Conservation (phyloP, 441 rosid genomes). For the Populus hybrid region DNA sequence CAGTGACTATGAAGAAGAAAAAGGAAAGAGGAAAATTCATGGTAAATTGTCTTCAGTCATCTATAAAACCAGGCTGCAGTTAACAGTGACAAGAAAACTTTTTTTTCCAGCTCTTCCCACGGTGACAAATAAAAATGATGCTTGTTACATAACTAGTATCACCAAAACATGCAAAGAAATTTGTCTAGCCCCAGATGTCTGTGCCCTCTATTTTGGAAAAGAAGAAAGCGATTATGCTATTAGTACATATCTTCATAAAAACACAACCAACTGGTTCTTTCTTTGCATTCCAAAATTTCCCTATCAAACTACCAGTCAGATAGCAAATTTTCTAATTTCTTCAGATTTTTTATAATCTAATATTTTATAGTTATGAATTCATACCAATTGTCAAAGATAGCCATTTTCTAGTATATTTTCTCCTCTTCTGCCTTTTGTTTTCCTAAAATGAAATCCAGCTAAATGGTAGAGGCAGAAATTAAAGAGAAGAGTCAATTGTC, state of each 20-base stretch:
- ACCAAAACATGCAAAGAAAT: not conserved
- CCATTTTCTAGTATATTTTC: not conserved
- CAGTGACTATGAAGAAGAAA: not conserved
- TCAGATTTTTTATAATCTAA: too few species aligned
- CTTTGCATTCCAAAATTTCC: not conserved
- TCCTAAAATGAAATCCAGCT: too few species aligned
- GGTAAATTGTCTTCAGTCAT: not conserved
- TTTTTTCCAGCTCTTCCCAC: not conserved
- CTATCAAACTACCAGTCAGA: too few species aligned
- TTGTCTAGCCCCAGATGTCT: not conserved
- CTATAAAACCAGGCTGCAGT: not conserved
- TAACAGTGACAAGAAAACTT: not conserved
- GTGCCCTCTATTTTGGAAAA: not conserved
- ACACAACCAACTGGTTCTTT: not conserved
- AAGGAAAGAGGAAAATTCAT: not conserved
- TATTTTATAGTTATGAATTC: too few species aligned
- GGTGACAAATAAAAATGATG: not conserved
- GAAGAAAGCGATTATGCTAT: not conserved
- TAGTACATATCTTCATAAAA: not conserved
- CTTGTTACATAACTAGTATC: not conserved
- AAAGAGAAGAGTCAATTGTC: conserved; percentile 17
- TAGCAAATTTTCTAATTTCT: too few species aligned
- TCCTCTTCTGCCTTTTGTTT: not conserved
- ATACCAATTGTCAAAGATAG: not conserved
- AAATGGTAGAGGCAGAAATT: not conserved